Conservation (phyloP, 345 rosid genomes). For the Trapa incisa region DNA sequence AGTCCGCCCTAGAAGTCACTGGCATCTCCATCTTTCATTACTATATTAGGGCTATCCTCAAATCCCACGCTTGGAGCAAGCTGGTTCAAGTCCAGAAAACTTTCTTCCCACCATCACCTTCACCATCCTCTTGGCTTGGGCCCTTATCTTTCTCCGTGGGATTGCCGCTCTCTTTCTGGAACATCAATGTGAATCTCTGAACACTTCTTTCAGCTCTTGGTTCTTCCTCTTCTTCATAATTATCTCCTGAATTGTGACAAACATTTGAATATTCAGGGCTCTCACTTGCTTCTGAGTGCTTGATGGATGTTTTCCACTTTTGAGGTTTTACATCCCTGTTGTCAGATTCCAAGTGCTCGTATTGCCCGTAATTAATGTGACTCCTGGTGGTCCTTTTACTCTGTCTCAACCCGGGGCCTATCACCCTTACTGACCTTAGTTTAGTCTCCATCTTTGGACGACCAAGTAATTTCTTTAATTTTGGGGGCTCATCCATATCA, state of each 20-base stretch:
- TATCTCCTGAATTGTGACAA: conserved; percentile 49
- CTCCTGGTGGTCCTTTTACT: conserved; percentile 81
- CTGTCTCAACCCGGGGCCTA: conserved; percentile 83
- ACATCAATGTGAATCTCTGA: conserved; percentile 21
- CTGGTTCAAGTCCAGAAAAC: conserved; percentile 82
- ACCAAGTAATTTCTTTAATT: conserved; percentile 56
- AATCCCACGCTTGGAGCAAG: conserved; percentile 90
- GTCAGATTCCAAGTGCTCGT: conserved; percentile 81
- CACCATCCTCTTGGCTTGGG: conserved; percentile 46
- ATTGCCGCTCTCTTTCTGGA: conserved; percentile 33
- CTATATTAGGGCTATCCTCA: conserved; percentile 72
- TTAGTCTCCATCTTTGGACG: conserved; percentile 66
- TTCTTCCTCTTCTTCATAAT: conserved; percentile 39
- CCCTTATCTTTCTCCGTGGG: conserved; percentile 23
- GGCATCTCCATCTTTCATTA: conserved; percentile 54
- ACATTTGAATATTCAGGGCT: conserved; percentile 43
- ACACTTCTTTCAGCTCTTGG: conserved; percentile 32
- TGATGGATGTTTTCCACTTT: conserved; percentile 44
- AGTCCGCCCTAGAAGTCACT: conserved; percentile 38
- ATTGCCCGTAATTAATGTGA: conserved; percentile 63
- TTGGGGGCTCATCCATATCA: conserved; percentile 65
- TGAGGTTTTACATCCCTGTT: conserved; percentile 41
- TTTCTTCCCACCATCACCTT: conserved; percentile 34
- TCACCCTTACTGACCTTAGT: conserved; percentile 53
- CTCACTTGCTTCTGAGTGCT: conserved; percentile 53